Conservation (phyloP, 2,329 filamentous ascomycete species). For the Leptographium procerum region DNA sequence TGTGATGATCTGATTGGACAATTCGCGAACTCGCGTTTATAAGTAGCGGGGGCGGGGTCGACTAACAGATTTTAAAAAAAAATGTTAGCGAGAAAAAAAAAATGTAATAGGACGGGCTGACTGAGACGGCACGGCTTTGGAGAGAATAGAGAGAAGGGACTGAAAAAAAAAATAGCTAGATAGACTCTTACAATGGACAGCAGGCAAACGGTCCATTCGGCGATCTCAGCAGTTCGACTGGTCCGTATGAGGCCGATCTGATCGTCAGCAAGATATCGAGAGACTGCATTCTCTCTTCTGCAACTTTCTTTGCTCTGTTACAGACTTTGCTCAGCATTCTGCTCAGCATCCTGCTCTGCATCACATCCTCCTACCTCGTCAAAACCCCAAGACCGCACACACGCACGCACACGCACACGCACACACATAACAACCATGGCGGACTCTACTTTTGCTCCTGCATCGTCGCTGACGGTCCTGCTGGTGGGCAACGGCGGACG, state of each 20-base stretch:
- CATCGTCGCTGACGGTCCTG: constrained; percentile 37
- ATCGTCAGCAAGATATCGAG: background rate
- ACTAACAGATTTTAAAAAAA: background rate
- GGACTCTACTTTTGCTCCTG: background rate
- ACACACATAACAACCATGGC: too few relatives aligned
- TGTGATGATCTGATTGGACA: background rate
- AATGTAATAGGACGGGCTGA: background rate
- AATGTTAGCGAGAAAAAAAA: background rate
- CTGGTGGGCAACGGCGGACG: constrained; percentile 89
- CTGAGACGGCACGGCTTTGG: background rate
- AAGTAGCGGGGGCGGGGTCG: background rate
- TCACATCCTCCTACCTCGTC: too few relatives aligned
- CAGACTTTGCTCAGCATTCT: background rate
- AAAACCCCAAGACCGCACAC: too few relatives aligned
- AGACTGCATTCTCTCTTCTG: background rate
- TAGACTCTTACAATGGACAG: background rate
- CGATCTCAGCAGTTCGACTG: background rate
- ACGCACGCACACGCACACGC: too few relatives aligned
- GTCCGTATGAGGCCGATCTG: background rate
- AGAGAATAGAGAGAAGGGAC: background rate
- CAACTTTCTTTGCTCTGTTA: too few relatives aligned
- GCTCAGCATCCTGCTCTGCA: background rate
- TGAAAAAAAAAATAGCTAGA: background rate
- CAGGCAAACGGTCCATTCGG: background rate
- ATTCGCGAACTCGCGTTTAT: background rate